These are phyloP conservation scores for Cotoneaster glaucophyllus DNA, from an alignment of 306 rosid genomes.

Conservation along the genomic window DNA sequence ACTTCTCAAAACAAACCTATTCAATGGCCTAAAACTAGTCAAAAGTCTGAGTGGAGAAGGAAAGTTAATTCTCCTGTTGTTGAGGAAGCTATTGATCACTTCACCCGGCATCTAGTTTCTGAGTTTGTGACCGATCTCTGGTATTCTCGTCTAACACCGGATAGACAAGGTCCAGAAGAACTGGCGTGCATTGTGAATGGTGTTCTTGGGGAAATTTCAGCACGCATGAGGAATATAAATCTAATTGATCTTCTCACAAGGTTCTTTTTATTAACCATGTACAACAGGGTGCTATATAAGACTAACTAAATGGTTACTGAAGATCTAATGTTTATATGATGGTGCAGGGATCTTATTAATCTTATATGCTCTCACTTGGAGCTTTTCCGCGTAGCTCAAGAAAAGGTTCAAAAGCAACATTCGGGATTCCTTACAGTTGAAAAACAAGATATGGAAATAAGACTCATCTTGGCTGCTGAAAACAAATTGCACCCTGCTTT, in stretches of 20 bases:
- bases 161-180: constrained; percentile 93
- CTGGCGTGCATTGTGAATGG: constrained; percentile 59
- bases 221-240: constrained; percentile 82
- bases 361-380: constrained; percentile 84
- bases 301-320: constrained; percentile 21
- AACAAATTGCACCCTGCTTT: constrained; percentile 94
- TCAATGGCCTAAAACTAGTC: constrained; percentile 43
- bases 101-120: constrained; percentile 73
- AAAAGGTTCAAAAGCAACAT: constrained; percentile 56
- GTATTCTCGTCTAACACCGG: constrained; percentile 90
- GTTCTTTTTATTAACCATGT: constrained; percentile 32
- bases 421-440: constrained; percentile 48
- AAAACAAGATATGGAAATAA: constrained; percentile 63
- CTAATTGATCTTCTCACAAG: constrained; percentile 88
- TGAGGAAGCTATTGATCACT: constrained; percentile 84
- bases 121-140: constrained; percentile 95
- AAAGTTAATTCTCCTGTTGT: constrained; percentile 91
- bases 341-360: constrained; percentile 81
- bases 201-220: constrained; percentile 80
- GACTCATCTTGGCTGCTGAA: constrained; percentile 61
- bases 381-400: constrained; percentile 70
- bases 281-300: constrained; percentile 8
- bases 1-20: constrained; percentile 49
- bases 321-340: constrained; percentile 25
- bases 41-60: constrained; percentile 68